Conservation (phyloP, 257 asterid species). For the Ilex aquifolium region DNA sequence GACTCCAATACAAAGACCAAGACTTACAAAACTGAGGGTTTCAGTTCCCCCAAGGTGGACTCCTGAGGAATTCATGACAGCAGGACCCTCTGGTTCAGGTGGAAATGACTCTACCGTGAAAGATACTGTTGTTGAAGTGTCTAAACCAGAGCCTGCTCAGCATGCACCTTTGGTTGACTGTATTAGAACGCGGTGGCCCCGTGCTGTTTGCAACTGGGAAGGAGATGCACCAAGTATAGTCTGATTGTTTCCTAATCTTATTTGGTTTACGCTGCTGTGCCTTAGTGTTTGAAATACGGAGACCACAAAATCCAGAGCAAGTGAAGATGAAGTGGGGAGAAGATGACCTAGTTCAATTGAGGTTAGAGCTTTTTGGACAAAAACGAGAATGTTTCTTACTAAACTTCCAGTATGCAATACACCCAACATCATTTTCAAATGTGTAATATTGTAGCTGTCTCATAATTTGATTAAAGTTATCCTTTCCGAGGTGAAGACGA, state of each 20-base stretch:
- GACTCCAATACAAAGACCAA: conserved; percentile 67
- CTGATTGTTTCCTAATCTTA: conserved; percentile 23
- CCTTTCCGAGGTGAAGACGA: too few species aligned
- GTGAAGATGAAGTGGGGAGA: neutral
- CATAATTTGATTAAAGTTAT: too few species aligned
- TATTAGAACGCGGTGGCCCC: conserved; percentile 84
- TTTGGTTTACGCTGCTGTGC: neutral
- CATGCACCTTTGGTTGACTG: conserved; percentile 94
- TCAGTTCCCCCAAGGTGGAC: conserved; percentile 99
- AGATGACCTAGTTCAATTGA: neutral
- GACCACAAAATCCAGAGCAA: neutral
- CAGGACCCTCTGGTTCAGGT: conserved; percentile 16
- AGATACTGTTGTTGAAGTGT: conserved; percentile 35
- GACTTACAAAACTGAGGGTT: conserved; percentile 73
- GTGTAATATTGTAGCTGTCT: neutral
- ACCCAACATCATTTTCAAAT: neutral
- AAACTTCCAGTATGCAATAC: too few species aligned
- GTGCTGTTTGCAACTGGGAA: conserved; percentile 85
- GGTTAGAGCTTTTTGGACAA: neutral
- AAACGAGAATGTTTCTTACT: too few species aligned
- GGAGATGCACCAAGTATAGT: conserved; percentile 96
- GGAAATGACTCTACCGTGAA: conserved; percentile 26
- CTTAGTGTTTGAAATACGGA: neutral
- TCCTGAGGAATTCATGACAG: conserved; percentile 79
- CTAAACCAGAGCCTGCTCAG: conserved; percentile 61